Evolutionary conservation across 768 basidiomycete species (phyloP), one percentile per base, ranked within the genome.

Genomic region (Mrakia frigida): DNA sequence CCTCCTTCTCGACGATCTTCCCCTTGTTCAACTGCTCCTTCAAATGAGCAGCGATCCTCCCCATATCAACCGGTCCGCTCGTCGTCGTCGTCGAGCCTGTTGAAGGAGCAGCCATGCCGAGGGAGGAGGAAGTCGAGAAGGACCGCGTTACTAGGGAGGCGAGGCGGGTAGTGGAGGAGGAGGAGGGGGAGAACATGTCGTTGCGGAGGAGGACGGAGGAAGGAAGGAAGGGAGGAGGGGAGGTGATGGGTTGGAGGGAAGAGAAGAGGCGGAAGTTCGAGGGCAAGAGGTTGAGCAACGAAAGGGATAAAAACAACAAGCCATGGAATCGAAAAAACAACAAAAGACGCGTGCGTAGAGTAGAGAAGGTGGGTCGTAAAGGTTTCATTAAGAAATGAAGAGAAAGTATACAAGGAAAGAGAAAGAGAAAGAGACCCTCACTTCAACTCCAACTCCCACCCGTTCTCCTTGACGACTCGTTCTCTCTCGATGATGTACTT

Each of bases 401-500:
- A n/a, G n/a, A n/a, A n/a, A n/a, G n/a, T n/a, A n/a, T n/a, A n/a
- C n/a, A n/a, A n/a, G n/a, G n/a, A n/a, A n/a, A n/a, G n/a, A n/a
- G n/a, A n/a, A n/a, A 31, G n/a, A 28, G 50, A n/a, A 70, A 25
- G 50, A 70, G 10, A 70, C n/a, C 43, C 46, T 60, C 33, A 39
- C n/a, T 59, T 59, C 25, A 67, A 37, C 18, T 52, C 67, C 11
- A 60, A 28, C 50, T 23, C 39, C 83, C 83, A 83, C 41, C 80
- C 81, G 52, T 82, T 83, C 80, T 83, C 82, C 79, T 84, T 84
- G 76, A 83, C 78, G 10, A 83, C 78, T 76, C 80, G 80, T 35
- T 80, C 81, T 1, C 80, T 79, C 71, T 84, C 83, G 33, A 83
- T 74, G 60, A 84, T 84, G 71, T 80, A 83, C 61, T 81, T 77